Conservation (phyloP, 192 early-diverging fungal species). For the Coemansia furcata region DNA sequence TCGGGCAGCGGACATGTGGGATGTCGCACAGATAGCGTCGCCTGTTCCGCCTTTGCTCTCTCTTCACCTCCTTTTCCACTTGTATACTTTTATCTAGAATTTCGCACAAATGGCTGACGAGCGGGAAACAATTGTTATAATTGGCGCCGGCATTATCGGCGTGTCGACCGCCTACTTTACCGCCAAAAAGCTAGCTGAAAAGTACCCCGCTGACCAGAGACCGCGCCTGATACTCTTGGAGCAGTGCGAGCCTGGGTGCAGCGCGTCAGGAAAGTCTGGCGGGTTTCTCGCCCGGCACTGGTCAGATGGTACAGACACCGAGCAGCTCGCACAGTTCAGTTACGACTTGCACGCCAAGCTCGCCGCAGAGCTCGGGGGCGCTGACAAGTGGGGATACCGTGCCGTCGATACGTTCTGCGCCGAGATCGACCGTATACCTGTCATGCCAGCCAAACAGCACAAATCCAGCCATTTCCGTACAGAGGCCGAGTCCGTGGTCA, state of each 20-base stretch:
- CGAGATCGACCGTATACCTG: conserved; percentile 45
- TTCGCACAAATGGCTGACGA: conserved; percentile 13
- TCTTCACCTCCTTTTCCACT: background rate
- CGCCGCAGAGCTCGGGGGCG: conserved; percentile 35
- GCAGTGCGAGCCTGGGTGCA: conserved; percentile 49
- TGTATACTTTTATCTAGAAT: background rate
- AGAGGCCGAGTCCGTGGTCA: conserved; percentile 41
- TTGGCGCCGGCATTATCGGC: conserved; percentile 48
- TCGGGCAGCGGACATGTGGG: background rate
- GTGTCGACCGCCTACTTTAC: conserved; percentile 48
- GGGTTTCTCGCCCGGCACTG: conserved; percentile 53
- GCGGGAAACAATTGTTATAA: conserved; percentile 42
- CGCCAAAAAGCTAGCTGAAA: conserved; percentile 21
- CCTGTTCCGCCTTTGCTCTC: background rate
- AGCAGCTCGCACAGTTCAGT: conserved; percentile 52
- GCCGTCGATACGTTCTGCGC: conserved; percentile 45
- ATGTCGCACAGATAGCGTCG: background rate
- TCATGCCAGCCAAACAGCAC: conserved; percentile 47
- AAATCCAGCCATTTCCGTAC: conserved; percentile 31
- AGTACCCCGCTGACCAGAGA: conserved; percentile 18
- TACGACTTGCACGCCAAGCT: conserved; percentile 51
- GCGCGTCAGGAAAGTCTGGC: conserved; percentile 49
- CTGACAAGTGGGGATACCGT: conserved; percentile 43
- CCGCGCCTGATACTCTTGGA: conserved; percentile 48
- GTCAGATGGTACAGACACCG: conserved; percentile 51